Evolutionary conservation across 805 yeast genomes (phyloP).

Genomic region (Komagataella ulmi): DNA sequence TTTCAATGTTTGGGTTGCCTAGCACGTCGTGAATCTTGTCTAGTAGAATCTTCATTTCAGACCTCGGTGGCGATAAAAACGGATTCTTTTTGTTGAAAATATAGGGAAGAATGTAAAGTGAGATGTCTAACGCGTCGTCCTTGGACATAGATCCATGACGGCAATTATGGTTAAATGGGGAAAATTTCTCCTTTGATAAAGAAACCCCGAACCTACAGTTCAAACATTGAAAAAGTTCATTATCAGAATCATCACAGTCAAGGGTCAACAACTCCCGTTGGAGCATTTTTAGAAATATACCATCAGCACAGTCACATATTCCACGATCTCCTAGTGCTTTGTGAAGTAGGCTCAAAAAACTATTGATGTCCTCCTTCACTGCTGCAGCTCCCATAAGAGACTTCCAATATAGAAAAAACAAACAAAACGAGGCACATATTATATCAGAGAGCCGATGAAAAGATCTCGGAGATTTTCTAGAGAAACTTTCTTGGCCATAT

Average conservation of each 20-base stretch:
- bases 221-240: slow-evolving; percentile 64
- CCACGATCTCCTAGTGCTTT: slow-evolving; percentile 56
- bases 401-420: slow-evolving; percentile 23
- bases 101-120: slow-evolving; percentile 36
- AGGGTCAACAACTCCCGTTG: slow-evolving; percentile 37
- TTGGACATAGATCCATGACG: slow-evolving; percentile 23
- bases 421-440: slow-evolving; percentile 22
- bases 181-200: slow-evolving; percentile 43
- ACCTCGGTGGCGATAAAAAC: slow-evolving; percentile 42
- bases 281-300: slow-evolving; percentile 46
- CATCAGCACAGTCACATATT: slow-evolving; percentile 55
- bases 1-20: slow-evolving; percentile 44
- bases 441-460: slow-evolving; percentile 32
- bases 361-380: slow-evolving; percentile 14
- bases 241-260: slow-evolving; percentile 34
- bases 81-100: slow-evolving; percentile 48
- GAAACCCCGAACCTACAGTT: slow-evolving; percentile 66
- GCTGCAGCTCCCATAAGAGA: not conserved
- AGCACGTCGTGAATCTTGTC: slow-evolving; percentile 61
- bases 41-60: slow-evolving; percentile 58
- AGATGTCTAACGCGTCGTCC: slow-evolving; percentile 19
- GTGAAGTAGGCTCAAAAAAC: slow-evolving; percentile 51
- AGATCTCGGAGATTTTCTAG: slow-evolving; percentile 24
- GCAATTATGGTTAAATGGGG: slow-evolving; percentile 56
- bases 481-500: slow-evolving; percentile 26